Evolutionary conservation across 2,329 filamentous ascomycete species (phyloP), one percentile per base, ranked within the genome.

Genomic region (Teratosphaeria zuluensis): DNA sequence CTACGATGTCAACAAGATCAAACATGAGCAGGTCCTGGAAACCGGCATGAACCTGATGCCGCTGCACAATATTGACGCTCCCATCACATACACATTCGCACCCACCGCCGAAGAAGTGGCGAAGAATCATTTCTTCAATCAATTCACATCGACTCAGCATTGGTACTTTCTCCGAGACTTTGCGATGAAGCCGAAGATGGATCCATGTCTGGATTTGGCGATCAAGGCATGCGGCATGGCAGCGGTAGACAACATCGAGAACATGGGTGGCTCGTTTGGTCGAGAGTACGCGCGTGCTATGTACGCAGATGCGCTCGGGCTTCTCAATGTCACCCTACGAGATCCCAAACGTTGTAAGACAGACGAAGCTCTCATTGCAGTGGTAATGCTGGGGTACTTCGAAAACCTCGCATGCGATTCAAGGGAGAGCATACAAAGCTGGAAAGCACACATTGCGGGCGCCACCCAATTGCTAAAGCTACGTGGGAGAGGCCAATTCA

Each of bases 381-480:
- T 74, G 3, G 60, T 68, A 16, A 65, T 74, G 59, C 66, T 74
- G 7, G 70, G 73, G 51, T 69, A 73, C 30, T 75, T 70, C 59
- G 73, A 75, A 63, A 70, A 68, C 38, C 60, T 71, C n/a, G 65
- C 65, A 11, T 70, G 69, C 61, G 67, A 70, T 54, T 65, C 63
- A 28, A 57, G 62, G 33, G 63, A 68, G 42, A 69, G 66, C 19
- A 67, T 71, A 51, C 59, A 69, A 28, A 70, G 71, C 6, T 74
- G 72, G 73, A 74, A 73, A 66, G 72, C 71, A 32, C 73, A 75
- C 58, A 71, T 73, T 46, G 66, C 64, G 31, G 73, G 72, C 30
- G 69, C 72, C 12, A 66, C 70, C 28, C 68, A 72, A 35, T 63
- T 75, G 9, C 63, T 74, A 24, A 68, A 68, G 55, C 16, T 73